Conservation (phyloP, 2,329 filamentous ascomycete genomes). For the Aspergillus caelatus region DNA sequence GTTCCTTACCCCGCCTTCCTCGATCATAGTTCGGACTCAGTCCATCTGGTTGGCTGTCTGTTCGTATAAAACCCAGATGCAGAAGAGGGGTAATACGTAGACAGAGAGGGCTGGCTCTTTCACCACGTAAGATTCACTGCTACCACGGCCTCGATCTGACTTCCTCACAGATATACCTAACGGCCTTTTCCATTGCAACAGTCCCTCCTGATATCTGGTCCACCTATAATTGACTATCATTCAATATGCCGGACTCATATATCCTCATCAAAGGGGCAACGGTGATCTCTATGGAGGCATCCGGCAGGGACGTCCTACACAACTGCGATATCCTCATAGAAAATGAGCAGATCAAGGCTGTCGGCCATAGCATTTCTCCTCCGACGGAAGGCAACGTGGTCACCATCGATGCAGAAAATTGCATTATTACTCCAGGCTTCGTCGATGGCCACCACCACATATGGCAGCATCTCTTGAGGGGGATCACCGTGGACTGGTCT, state of each 20-base stretch:
- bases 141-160: too few relatives aligned
- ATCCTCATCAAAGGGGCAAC: background rate
- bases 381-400: background rate
- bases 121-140: too few relatives aligned
- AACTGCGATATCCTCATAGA: constrained; percentile 14
- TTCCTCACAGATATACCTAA: too few relatives aligned
- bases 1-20: too few relatives aligned
- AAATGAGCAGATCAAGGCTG: constrained; percentile 12
- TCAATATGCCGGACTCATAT: background rate
- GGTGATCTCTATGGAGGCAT: background rate
- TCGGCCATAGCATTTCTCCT: background rate
- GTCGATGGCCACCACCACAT: constrained; percentile 21
- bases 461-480: constrained; percentile 11
- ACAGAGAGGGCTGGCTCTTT: too few relatives aligned
- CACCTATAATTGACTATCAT: background rate
- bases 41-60: too few relatives aligned
- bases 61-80: too few relatives aligned
- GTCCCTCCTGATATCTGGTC: fast-evolving
- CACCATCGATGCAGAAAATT: background rate
- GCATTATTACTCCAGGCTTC: constrained; percentile 20
- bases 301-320: background rate
- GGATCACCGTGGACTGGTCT: constrained; percentile 8
- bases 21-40: too few relatives aligned
- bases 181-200: fast-evolving
- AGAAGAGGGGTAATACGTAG: too few relatives aligned